Conservation (phyloP, 164 flowering plant species). For the Tetrastigma voinierianum region DNA sequence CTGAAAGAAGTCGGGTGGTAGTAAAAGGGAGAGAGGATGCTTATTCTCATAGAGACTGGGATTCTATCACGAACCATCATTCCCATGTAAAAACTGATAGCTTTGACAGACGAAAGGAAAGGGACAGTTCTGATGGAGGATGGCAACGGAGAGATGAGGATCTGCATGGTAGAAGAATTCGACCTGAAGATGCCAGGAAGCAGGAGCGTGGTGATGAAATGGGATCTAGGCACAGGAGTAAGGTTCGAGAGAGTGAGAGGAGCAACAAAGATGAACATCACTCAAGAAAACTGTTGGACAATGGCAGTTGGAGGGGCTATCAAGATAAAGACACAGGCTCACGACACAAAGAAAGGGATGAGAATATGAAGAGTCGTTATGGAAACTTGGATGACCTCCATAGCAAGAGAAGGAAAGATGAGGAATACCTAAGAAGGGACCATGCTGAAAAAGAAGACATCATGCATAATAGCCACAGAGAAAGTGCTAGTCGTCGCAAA, state of each 20-base stretch:
- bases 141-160: slow-evolving; percentile 76
- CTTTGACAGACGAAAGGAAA: slow-evolving; percentile 66
- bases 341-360: slow-evolving; percentile 72
- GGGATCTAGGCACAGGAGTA: slow-evolving; percentile 56
- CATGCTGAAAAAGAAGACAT: slow-evolving; percentile 60
- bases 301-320: slow-evolving; percentile 61
- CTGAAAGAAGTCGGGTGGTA: slow-evolving; percentile 39
- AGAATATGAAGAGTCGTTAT: slow-evolving; percentile 41
- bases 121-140: slow-evolving; percentile 48
- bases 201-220: slow-evolving; percentile 60
- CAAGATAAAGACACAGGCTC: slow-evolving; percentile 59
- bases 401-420: slow-evolving; percentile 74
- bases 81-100: slow-evolving; percentile 45
- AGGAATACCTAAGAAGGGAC: slow-evolving; percentile 59
- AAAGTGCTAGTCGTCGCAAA: slow-evolving; percentile 56
- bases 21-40: slow-evolving; percentile 62
- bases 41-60: slow-evolving; percentile 53
- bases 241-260: slow-evolving; percentile 68
- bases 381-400: slow-evolving; percentile 59
- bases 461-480: slow-evolving; percentile 51
- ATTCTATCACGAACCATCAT: slow-evolving; percentile 36
- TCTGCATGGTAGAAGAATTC: slow-evolving; percentile 47
- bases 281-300: slow-evolving; percentile 64
- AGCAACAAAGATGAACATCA: slow-evolving; percentile 59
- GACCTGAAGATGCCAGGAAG: slow-evolving; percentile 66